phyloP scores from a whole-genome alignment of 2,329 filamentous ascomycete species.

The Chalaropsis thielavioides region DNA sequence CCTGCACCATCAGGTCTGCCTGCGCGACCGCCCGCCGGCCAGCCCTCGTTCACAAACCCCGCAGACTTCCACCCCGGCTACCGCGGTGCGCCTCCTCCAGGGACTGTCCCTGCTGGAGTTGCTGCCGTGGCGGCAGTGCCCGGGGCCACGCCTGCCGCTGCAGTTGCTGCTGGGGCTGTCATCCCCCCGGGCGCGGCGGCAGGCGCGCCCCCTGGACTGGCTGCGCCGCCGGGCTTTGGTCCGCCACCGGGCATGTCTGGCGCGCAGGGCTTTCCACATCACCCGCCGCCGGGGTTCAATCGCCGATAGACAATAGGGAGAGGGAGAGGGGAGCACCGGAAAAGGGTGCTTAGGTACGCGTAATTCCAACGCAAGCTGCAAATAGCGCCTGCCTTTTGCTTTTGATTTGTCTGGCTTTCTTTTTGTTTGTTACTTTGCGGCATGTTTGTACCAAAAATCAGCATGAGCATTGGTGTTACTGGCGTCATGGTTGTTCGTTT shows the following conservation, averaged over 20 bases:
- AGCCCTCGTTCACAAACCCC: conserved; percentile 32
- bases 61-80: conserved; percentile 35
- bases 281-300: conserved; percentile 20
- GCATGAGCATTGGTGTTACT: conserved; percentile 8
- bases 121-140: not conserved
- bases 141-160: conserved; percentile 23
- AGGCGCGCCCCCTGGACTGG: conserved; percentile 24
- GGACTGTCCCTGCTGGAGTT: not conserved
- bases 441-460: not conserved
- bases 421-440: not conserved
- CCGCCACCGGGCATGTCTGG: conserved; percentile 32
- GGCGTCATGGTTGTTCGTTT: not conserved
- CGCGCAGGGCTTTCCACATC: conserved; percentile 29
- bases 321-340: too few relatives aligned
- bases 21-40: conserved; percentile 32
- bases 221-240: conserved; percentile 23
- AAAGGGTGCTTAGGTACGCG: too few relatives aligned
- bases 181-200: not conserved
- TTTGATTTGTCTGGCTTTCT: not conserved
- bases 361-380: too few relatives aligned
- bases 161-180: not conserved
- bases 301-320: conserved; percentile 22
- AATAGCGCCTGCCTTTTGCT: not conserved
- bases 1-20: conserved; percentile 37
- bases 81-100: conserved; percentile 22